These are phyloP conservation scores for Fusarium sp. DNA, from an alignment of 2,329 filamentous ascomycete species.

Conservation along the genomic window DNA sequence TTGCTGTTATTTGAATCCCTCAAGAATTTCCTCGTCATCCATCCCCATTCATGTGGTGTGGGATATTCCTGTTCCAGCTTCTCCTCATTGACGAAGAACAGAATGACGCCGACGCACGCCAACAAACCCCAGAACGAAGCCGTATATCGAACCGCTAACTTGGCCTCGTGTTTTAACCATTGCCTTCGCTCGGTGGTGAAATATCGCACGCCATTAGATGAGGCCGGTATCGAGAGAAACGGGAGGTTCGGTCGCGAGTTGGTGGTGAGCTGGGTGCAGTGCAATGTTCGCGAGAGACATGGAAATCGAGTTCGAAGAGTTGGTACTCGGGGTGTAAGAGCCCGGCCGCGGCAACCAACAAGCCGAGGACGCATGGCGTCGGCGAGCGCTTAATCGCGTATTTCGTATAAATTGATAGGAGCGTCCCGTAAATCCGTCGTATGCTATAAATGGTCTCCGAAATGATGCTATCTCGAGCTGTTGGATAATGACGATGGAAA, in stretches of 20 bases:
- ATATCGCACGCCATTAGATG: conserved; percentile 71
- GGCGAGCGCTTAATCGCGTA: not conserved
- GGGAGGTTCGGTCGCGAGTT: conserved; percentile 56
- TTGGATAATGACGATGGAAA: conserved; percentile 28
- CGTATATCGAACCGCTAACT: conserved; percentile 76
- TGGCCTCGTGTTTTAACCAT: conserved; percentile 78
- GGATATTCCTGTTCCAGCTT: conserved; percentile 80
- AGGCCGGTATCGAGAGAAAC: conserved; percentile 63
- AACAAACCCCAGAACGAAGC: conserved; percentile 74
- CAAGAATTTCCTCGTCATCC: conserved; percentile 75
- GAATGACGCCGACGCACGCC: conserved; percentile 69
- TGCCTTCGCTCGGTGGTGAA: conserved; percentile 82
- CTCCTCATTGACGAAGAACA: conserved; percentile 78
- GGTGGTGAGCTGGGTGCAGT: conserved; percentile 48
- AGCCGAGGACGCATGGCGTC: conserved; percentile 57
- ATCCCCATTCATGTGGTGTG: conserved; percentile 85
- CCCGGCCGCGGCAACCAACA: conserved; percentile 49
- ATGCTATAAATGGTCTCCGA: not conserved
- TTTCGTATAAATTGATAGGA: not conserved
- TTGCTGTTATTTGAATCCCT: conserved; percentile 73
- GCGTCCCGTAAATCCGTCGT: not conserved
- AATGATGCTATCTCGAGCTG: conserved; percentile 9
- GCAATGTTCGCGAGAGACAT: conserved; percentile 47
- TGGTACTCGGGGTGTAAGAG: conserved; percentile 30
- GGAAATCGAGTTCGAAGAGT: conserved; percentile 32